These are phyloP conservation scores for Termitomyces sp. DNA, from an alignment of 768 basidiomycete genomes.

Conservation along the genomic window DNA sequence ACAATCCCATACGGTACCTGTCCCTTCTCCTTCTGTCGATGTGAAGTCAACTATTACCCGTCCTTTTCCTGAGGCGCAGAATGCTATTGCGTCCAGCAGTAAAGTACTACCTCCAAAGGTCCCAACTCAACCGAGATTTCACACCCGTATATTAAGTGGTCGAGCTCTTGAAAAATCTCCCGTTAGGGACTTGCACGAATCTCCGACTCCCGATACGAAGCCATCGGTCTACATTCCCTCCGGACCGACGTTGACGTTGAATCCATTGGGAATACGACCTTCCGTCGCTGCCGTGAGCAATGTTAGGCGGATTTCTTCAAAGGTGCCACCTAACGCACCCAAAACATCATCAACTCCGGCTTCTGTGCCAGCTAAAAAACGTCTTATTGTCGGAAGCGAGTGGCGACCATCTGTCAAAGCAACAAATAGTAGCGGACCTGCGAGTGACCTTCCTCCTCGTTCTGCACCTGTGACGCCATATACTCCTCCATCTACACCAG, in stretches of 20 bases:
- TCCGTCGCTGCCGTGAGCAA: constrained; percentile 19
- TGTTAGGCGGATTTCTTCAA: not conserved
- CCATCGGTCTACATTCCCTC: constrained; percentile 32
- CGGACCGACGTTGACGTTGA: constrained; percentile 37
- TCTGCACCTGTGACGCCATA: constrained; percentile 12
- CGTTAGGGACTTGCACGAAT: not conserved
- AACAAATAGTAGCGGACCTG: constrained; percentile 8
- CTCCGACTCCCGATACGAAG: constrained; percentile 30
- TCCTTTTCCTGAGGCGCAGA: constrained; percentile 4
- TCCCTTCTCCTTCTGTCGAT: not conserved
- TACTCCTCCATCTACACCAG: constrained; percentile 9
- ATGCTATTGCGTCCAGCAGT: constrained; percentile 33
- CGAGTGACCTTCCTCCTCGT: constrained; percentile 10
- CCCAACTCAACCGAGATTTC: not conserved
- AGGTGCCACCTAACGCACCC: constrained; percentile 15
- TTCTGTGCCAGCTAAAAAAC: constrained; percentile 25
- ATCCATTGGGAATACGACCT: constrained; percentile 52
- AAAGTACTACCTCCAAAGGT: constrained; percentile 19
- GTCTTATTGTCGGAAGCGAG: constrained; percentile 40
- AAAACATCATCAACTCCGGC: constrained; percentile 12
- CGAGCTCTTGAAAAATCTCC: constrained; percentile 18
- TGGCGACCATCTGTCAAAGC: constrained; percentile 43
- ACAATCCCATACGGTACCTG: not conserved
- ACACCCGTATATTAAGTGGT: constrained; percentile 9
- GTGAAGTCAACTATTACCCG: not conserved